These are phyloP conservation scores for Pythium aquatile DNA, from an alignment of 352 stramenopile species.

Conservation along the genomic window DNA sequence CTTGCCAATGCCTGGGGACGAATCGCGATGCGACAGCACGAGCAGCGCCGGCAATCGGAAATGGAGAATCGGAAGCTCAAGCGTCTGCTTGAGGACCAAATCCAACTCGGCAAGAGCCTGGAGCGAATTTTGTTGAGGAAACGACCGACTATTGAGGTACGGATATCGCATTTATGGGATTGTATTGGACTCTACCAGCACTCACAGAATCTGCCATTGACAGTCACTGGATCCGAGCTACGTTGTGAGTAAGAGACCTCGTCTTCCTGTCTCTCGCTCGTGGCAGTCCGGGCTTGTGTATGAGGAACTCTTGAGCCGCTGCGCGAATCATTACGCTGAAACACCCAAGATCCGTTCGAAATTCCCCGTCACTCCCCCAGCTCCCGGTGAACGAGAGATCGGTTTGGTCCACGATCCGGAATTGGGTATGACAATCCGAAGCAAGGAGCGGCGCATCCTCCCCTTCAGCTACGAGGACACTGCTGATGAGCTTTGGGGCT, in stretches of 20 bases:
- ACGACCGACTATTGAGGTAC: constrained; percentile 14
- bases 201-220: too few relatives aligned
- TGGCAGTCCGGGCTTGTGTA: background rate
- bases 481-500: constrained; percentile 4
- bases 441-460: constrained; percentile 7
- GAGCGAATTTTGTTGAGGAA: constrained; percentile 19
- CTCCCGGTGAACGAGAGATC: background rate
- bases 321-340: background rate
- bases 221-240: background rate
- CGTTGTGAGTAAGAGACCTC: too few relatives aligned
- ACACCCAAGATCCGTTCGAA: background rate
- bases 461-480: constrained; percentile 16
- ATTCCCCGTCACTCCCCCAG: background rate
- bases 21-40: constrained; percentile 13
- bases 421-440: constrained; percentile 13
- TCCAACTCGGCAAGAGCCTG: constrained; percentile 19
- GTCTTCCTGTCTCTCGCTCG: too few relatives aligned
- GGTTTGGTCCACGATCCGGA: constrained; percentile 5
- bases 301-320: background rate
- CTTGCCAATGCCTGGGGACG: constrained; percentile 15
- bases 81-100: constrained; percentile 17
- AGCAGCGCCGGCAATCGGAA: constrained; percentile 14
- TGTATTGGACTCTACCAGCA: too few relatives aligned
- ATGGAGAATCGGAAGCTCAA: constrained; percentile 16
- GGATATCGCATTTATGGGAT: too few relatives aligned